Base-by-base conservation (phyloP, 352 stramenopile species). In the Phytophthora sansomeana region DNA sequence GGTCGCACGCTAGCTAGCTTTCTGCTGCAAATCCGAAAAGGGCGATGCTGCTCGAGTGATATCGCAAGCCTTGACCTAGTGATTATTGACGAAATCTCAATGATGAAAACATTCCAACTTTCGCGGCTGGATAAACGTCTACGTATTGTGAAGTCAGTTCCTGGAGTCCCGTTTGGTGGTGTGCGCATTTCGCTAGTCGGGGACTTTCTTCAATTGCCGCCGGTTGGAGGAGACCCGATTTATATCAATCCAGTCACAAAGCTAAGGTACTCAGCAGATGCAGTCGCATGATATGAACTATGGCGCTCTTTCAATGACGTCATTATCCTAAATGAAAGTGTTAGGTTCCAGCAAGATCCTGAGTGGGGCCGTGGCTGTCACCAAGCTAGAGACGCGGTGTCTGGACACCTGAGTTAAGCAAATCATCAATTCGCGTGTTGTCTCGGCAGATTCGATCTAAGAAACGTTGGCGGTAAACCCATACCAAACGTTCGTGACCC, bases 351-450 rank as follows among this genome's bases (percentile, higher is more conserved):
- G n/a, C n/a, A n/a, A n/a, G n/a, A n/a, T n/a, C n/a, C n/a, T n/a
- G n/a, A n/a, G n/a, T n/a, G n/a, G n/a, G n/a, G n/a, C n/a, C n/a
- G n/a, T n/a, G n/a, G n/a, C n/a, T n/a, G n/a, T n/a, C n/a, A n/a
- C n/a, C n/a, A n/a, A n/a, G n/a, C n/a, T n/a, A n/a, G n/a, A n/a
- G n/a, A n/a, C n/a, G n/a, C n/a, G n/a, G n/a, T n/a, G n/a, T n/a
- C n/a, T n/a, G n/a, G n/a, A n/a, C n/a, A n/a, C n/a, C n/a, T n/a
- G n/a, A n/a, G n/a, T n/a, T n/a, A n/a, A n/a, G n/a, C n/a, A n/a
- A n/a, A n/a, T n/a, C n/a, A n/a, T 63, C 1, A 63, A 63, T 13
- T 29, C 29, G 5, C 42, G 55, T 6, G 30, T 62, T 26, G 11
- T 59, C n/a, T n/a, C n/a, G n/a, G n/a, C n/a, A n/a, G n/a, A n/a